These are phyloP conservation scores for Kockovaella imperatae DNA, from an alignment of 768 basidiomycete species.

Conservation along the genomic window DNA sequence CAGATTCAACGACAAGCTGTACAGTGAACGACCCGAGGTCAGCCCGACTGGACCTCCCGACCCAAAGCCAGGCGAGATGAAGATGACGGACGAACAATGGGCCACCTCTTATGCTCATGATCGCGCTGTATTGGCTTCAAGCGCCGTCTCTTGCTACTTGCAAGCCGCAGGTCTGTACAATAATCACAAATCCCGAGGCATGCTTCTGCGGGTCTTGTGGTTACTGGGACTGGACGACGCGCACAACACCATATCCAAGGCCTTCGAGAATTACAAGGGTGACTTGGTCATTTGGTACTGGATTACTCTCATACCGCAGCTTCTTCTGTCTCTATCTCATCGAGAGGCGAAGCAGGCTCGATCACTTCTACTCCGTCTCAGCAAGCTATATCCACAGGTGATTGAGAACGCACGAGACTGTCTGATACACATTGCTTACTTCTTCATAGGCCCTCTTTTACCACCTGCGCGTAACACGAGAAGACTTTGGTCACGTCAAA, in stretches of 20 bases:
- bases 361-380: slow-evolving; percentile 77
- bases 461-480: slow-evolving; percentile 74
- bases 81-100: slow-evolving; percentile 36
- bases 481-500: slow-evolving; percentile 53
- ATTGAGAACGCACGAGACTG: slow-evolving; percentile 30
- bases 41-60: slow-evolving; percentile 30
- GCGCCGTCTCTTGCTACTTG: slow-evolving; percentile 93
- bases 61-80: slow-evolving; percentile 36
- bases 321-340: slow-evolving; percentile 78
- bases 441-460: slow-evolving; percentile 87
- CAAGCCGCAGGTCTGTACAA: slow-evolving; percentile 96
- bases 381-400: slow-evolving; percentile 87
- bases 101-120: slow-evolving; percentile 26
- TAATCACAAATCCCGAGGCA: slow-evolving; percentile 79
- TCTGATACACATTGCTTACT: not conserved
- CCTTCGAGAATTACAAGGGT: slow-evolving; percentile 88
- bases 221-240: slow-evolving; percentile 84
- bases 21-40: slow-evolving; percentile 65
- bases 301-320: slow-evolving; percentile 93
- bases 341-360: slow-evolving; percentile 89
- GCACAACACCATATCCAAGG: slow-evolving; percentile 40
- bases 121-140: slow-evolving; percentile 58
- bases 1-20: slow-evolving; percentile 82
- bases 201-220: slow-evolving; percentile 92
- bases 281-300: slow-evolving; percentile 98